Evolutionary conservation across 2,329 filamentous ascomycete genomes (phyloP), one percentile per base, ranked within the genome.

Genomic region (Shiraia bambusicola): DNA sequence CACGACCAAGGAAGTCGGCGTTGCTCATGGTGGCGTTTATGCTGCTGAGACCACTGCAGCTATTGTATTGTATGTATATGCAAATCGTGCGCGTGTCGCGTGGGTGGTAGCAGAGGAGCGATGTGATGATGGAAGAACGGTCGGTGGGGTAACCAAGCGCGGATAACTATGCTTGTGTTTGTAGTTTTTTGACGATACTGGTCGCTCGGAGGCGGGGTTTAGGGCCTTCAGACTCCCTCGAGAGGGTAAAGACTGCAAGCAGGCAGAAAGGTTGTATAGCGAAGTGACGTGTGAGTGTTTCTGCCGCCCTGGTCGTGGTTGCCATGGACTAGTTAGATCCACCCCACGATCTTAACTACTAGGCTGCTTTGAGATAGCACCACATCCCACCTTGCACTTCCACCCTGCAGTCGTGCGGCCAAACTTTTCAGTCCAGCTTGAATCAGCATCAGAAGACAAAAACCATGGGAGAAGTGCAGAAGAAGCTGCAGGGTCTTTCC

Each of bases 1-100:
- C 93, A 61, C 92, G 89, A 65, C 91, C 91, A 63, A 96, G 83
- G 69, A 97, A 98, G 75, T 98, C 93, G 70, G 89, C 94, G 69
- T 91, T 90, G 58, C 90, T 95, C 91, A 96, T 96, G 61, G 30
- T 43, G 76, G 72, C 63, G 45, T 37, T 56, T 52, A 25, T 25
- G 15, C 30, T 30, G 45, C 34, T 41, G 42, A 43, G 36, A 37
- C 19, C 28, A 33, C 46, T 34, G 13, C 35, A 40, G 45, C 27
- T 15, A 28, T 12, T 34, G 27, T 14, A 17, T 26, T 14, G 17
- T 22, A 29, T 11, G 25, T 2, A 19, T 25, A 33, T 24, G 22
- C 40, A 25, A 38, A 48, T 31, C 14, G 43, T 35, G 30, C 44
- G 46, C 40, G 45, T 35, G 41, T 41, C 41, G 49, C 34, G 42